These are phyloP conservation scores for Dactylellina haptotyla DNA, from an alignment of 2,329 filamentous ascomycete genomes.

Conservation along the genomic window DNA sequence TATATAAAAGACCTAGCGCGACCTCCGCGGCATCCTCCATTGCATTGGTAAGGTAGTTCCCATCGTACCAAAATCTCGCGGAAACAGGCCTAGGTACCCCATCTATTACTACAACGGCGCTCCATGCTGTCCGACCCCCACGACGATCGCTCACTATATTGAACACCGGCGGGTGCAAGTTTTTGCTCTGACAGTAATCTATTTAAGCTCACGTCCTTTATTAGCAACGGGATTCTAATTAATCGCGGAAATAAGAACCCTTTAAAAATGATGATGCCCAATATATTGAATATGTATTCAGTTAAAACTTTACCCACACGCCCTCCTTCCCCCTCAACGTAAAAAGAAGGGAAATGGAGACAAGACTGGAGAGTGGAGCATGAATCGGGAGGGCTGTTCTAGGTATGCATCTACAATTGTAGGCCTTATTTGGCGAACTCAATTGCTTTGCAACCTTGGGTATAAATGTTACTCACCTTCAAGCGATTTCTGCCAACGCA, in stretches of 20 bases:
- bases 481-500: conserved; percentile 46
- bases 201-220: too few species aligned
- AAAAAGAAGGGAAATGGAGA: too few species aligned
- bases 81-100: conserved; percentile 70
- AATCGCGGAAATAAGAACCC: too few species aligned
- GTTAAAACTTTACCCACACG: too few species aligned
- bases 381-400: too few species aligned
- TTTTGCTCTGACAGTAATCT: conserved; percentile 40
- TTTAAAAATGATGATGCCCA: too few species aligned
- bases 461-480: conserved; percentile 52
- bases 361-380: too few species aligned
- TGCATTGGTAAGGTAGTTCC: conserved; percentile 85
- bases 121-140: conserved; percentile 52
- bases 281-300: too few species aligned
- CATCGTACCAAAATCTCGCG: conserved; percentile 93
- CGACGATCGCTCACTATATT: conserved; percentile 49
- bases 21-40: conserved; percentile 91
- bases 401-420: background rate
- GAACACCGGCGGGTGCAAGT: conserved; percentile 24
- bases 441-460: background rate
- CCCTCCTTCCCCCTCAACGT: too few species aligned
- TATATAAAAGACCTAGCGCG: conserved; percentile 66
- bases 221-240: too few species aligned
- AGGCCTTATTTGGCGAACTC: background rate
- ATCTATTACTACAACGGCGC: conserved; percentile 72